These are phyloP conservation scores for Phytophthora capsici DNA, from an alignment of 352 stramenopile genomes.

Conservation along the genomic window DNA sequence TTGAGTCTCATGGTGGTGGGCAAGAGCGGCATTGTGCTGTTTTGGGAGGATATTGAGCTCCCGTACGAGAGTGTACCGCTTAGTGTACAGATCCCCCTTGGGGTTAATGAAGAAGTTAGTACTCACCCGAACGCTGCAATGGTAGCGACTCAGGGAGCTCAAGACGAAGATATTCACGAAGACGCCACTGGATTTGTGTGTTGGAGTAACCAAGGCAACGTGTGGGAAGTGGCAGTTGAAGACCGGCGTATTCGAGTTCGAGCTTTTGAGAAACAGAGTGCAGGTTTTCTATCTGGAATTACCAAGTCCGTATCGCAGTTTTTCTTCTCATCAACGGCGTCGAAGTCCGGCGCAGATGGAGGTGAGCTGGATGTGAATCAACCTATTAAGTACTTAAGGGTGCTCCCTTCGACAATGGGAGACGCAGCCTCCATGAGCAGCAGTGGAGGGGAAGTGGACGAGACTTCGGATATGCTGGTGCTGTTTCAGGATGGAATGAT, in stretches of 20 bases:
- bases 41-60: slow-evolving; percentile 84
- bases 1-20: slow-evolving; percentile 77
- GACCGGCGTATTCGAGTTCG: slow-evolving; percentile 81
- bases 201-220: slow-evolving; percentile 80
- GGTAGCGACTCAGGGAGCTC: slow-evolving; percentile 3
- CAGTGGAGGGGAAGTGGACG: slow-evolving; percentile 33
- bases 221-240: slow-evolving; percentile 84
- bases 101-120: slow-evolving; percentile 51
- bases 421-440: slow-evolving; percentile 28
- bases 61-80: slow-evolving; percentile 80
- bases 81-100: slow-evolving; percentile 80
- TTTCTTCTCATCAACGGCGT: slow-evolving; percentile 62
- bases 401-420: slow-evolving; percentile 42
- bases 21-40: slow-evolving; percentile 70
- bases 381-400: slow-evolving; percentile 61
- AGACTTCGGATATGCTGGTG: slow-evolving; percentile 66
- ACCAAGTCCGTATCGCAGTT: slow-evolving; percentile 83
- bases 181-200: slow-evolving; percentile 69
- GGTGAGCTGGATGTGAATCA: slow-evolving; percentile 54
- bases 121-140: slow-evolving; percentile 54
- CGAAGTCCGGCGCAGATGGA: slow-evolving; percentile 33
- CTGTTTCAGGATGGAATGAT: slow-evolving; percentile 72
- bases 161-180: slow-evolving; percentile 21
- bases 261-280: slow-evolving; percentile 71
- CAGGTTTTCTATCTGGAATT: slow-evolving; percentile 68